Conservation (phyloP, 2,329 filamentous ascomycete genomes). For the Monosporascus sp. region DNA sequence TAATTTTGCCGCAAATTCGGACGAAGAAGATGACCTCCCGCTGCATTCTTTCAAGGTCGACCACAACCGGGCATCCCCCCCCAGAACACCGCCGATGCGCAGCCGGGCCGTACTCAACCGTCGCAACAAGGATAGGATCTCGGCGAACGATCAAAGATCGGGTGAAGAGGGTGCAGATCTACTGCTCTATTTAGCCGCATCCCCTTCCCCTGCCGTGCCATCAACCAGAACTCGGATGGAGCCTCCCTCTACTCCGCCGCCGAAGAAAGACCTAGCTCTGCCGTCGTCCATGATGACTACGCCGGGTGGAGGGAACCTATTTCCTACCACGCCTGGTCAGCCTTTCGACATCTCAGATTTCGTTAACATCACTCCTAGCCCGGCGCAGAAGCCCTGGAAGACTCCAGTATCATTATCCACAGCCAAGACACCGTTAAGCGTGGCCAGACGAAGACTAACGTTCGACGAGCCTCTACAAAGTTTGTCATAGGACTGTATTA, state of each 20-base stretch:
- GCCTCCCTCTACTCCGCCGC: slow-evolving; percentile 70
- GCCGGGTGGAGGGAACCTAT: slow-evolving; percentile 63
- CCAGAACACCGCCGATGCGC: slow-evolving; percentile 71
- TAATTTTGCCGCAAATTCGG: slow-evolving; percentile 58
- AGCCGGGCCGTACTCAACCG: slow-evolving; percentile 42
- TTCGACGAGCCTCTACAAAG: slow-evolving; percentile 64
- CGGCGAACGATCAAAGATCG: slow-evolving; percentile 46
- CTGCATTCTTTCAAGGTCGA: slow-evolving; percentile 65
- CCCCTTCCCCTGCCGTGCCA: slow-evolving; percentile 74
- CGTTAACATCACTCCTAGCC: slow-evolving; percentile 94
- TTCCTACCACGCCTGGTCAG: slow-evolving; percentile 74
- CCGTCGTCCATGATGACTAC: slow-evolving; percentile 89
- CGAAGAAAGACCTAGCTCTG: slow-evolving; percentile 62
- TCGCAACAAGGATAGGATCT: slow-evolving; percentile 42
- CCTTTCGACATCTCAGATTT: slow-evolving; percentile 93
- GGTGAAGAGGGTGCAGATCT: slow-evolving; percentile 79
- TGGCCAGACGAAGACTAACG: slow-evolving; percentile 70
- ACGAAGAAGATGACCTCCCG: slow-evolving; percentile 80
- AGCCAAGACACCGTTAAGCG: slow-evolving; percentile 54
- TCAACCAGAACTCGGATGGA: slow-evolving; percentile 52
- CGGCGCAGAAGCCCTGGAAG: slow-evolving; percentile 84
- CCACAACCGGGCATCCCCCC: slow-evolving; percentile 71
- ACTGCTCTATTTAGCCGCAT: slow-evolving; percentile 80
- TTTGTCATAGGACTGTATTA: background rate
- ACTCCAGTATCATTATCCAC: slow-evolving; percentile 58